Base-by-base conservation (phyloP, 225 moss, liverwort and hornwort genomes). In the Pseudisothecium myosuroides region DNA sequence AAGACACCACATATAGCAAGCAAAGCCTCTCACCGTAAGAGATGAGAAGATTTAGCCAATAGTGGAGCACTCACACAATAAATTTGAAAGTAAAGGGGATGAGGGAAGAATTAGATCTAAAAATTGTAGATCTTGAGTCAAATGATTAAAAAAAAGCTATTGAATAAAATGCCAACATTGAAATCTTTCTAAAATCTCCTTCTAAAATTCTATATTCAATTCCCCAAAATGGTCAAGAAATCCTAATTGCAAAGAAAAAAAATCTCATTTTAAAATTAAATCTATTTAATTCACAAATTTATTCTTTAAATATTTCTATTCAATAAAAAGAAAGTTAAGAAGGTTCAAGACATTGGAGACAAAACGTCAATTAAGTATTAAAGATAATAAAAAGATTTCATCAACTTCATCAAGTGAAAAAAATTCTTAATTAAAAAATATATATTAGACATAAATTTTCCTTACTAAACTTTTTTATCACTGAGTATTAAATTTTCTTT, bases 211-310 rank as follows among this genome's bases (percentile, higher is more conserved):
- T 18, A 18, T 11, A 74, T 31, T 5, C 16, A 6, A 5, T 14
- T 0, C 4, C 1, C 2, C 6, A 3, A 14, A 39, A 39, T 0
- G 3, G 1, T 73, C 73, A 45, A 73, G 1, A 71, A 45, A 29
- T 45, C 4, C 3, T 28, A 29, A 74, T 47, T 47, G 3, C 1
- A 10, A 0, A 45, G 4, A 14, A 17, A 74, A 2, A 29, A 45
- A 11, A 2, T 12, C 2, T 19, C 11, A 12, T 31, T 7, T 49
- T 9, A 7, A 31, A 49, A 0, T 31, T 47, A 29, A 19, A 29
- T 31, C 5, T 49, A 49, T 49, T 31, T 47, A 2, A 31, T 31
- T 74, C 9, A 15, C 7, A 6, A 19, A 6, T 19, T 49, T n/a
- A n/a, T 19, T 0, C 4, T 29, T 71, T 6, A 5, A 18, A 20